Base-by-base conservation (phyloP, 1,284 basidiomycete genomes). In the Coniferiporia weirii region DNA sequence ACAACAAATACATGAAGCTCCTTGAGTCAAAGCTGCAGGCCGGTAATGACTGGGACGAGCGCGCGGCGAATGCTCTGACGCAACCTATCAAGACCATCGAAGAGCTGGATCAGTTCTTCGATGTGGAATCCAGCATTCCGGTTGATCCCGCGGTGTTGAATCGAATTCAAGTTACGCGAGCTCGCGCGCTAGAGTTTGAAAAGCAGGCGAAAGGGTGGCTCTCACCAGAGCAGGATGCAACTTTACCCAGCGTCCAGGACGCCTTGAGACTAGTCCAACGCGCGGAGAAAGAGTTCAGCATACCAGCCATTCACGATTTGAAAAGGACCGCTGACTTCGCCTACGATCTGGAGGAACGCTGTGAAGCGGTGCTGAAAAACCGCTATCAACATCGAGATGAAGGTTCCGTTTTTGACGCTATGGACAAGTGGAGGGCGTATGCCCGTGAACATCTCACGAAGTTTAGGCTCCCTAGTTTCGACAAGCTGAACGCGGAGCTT, bases 201-300 rank as follows among this genome's bases (percentile, higher is more conserved):
- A 85, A 83, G 72, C 84, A 87, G 65, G 89, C 89, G 12, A 81
- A 80, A 65, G 73, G 77, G 2, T 91, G 88, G 87, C 69, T 89
- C 27, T 70, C 75, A 15, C 80, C 80, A 7, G 82, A 85, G 47
- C 66, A 73, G 4, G 76, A 75, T 53, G 75, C 76, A 1, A 68
- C 74, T 15, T 83, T 81, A 64, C 86, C 88, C 9, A 80, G 81
- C 60, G 77, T 87, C 22, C 74, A 79, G 57, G 89, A 91, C 51
- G 87, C 85, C 27, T 75, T 84, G 66, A 76, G 82, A 58, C 76
- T 90, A 20, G 81, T 86, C 44, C 74, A 75, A n/a, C 81, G 84
- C 15, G 84, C 85, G 7, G 84, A 89, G 69, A 86, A 85, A 66
- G 87, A 90, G 60, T 92, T 85, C 66, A 79, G 73, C 64, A 87